Evolutionary conservation across 2,329 filamentous ascomycete species (phyloP), one percentile per base, ranked within the genome.

Genomic region (Venturia pyrina): DNA sequence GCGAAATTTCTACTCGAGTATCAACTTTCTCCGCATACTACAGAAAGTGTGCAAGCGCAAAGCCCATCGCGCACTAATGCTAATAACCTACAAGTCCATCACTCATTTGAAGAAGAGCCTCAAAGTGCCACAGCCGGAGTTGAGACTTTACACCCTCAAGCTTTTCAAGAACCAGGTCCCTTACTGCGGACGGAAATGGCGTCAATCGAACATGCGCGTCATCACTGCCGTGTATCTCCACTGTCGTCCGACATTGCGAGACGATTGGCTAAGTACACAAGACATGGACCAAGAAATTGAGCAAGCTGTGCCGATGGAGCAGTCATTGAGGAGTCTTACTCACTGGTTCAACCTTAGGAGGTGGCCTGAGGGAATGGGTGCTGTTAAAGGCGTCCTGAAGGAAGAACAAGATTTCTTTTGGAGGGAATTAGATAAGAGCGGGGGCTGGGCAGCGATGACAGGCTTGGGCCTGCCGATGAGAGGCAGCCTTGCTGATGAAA

Each of bases 161-260:
- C 84, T 99, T 0, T 98, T 98, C 87, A 99, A 99, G 78, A 95
- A 92, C 68, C 95, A 99, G 77, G 95, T 99, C 5, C 95, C 95
- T 0, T 99, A 96, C 80, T 98, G 93, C 76, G 93, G 95, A 28
- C 88, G 95, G 56, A 99, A 99, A 79, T 99, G 95, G 95, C 88
- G 95, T 17, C 95, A 98, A 79, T 88, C 87, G 71, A 98, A 99
- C 77, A 99, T 99, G 95, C 90, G 93, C 65, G 93, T 98, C 73
- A 99, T 99, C 73, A 99, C 95, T 0, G 92, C 93, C 3, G 91
- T 99, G 1, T 99, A 97, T 76, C 82, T 99, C 62, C 91, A 96
- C 78, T 96, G 93, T 73, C 85, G 92, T 8, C 93, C 93, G 0
- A 93, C 98, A 75, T 82, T 99, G 59, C 85, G 93, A 40, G 95